phyloP scores from a whole-genome alignment of 441 rosid species.

The Populus tomentosa region DNA sequence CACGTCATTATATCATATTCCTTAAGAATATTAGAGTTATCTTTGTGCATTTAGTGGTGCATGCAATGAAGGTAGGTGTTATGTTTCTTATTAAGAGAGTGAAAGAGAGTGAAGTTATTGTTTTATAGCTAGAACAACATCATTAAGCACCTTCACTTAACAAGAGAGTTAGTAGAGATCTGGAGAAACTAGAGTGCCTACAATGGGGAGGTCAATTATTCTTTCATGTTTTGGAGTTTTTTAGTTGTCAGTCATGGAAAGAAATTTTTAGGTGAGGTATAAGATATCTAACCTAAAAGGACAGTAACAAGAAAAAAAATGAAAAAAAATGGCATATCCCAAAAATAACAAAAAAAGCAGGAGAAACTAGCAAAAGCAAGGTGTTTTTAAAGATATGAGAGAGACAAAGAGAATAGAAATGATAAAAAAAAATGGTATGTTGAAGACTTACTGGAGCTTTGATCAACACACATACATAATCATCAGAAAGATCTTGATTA shows the following conservation, averaged over 20 bases:
- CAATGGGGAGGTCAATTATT: background rate
- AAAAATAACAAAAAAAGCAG: no score
- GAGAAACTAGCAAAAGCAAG: no score
- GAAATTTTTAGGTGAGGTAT: no score
- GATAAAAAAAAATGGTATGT: no score
- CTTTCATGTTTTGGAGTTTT: background rate
- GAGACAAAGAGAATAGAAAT: no score
- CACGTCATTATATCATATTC: background rate
- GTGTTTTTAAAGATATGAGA: no score
- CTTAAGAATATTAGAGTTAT: background rate
- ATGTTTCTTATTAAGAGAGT: background rate
- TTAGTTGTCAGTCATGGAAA: no score
- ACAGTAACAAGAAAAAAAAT: background rate
- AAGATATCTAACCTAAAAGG: background rate
- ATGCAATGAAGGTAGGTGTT: background rate
- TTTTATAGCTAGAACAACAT: no score
- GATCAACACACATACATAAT: no score
- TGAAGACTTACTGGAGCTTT: no score
- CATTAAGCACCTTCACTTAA: no score
- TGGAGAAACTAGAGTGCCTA: background rate
- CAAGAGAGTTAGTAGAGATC: background rate
- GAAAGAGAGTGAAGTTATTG: background rate
- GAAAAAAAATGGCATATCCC: background rate
- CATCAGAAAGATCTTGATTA: no score
- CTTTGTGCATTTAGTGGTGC: background rate